Percentiles rank a stretch among this genome's conserved stretches.
phyloP scores from a whole-genome alignment of 371 early-diverging fungal genomes.

The Lichtheimia hyalospora region DNA sequence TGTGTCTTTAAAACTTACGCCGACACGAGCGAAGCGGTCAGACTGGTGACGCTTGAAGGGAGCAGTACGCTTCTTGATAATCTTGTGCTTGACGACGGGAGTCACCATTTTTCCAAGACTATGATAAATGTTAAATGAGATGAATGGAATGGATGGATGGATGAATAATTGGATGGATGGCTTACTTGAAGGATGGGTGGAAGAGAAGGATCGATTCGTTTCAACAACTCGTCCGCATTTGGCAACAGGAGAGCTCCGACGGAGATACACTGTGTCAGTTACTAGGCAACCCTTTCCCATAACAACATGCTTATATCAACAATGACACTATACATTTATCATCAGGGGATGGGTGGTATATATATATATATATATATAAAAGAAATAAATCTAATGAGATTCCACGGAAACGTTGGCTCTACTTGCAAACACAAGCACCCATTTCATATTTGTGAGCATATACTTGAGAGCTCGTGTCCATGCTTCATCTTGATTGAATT shows the following conservation, averaged over 20 bases:
- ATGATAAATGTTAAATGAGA: not conserved
- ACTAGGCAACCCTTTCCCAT: too few species aligned
- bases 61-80: constrained; percentile 98
- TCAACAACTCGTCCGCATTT: too few species aligned
- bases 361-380: too few species aligned
- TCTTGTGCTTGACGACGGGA: constrained; percentile 88
- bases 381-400: not conserved
- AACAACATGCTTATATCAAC: too few species aligned
- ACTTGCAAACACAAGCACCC: constrained; percentile 78
- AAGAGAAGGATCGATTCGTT: constrained; percentile 3
- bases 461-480: constrained; percentile 94
- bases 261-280: too few species aligned
- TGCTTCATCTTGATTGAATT: constrained; percentile 85
- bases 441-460: constrained; percentile 84
- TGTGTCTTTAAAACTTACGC: constrained; percentile 55
- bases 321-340: too few species aligned
- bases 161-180: not conserved
- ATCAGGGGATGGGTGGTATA: too few species aligned
- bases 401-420: constrained; percentile 26
- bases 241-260: too few species aligned
- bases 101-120: constrained; percentile 66
- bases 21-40: constrained; percentile 96
- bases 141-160: constrained; percentile 3
- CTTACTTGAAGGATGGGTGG: constrained; percentile 6
- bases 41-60: constrained; percentile 98